Conservation (phyloP, 129 eudicot genomes). For the Daucus carota region DNA sequence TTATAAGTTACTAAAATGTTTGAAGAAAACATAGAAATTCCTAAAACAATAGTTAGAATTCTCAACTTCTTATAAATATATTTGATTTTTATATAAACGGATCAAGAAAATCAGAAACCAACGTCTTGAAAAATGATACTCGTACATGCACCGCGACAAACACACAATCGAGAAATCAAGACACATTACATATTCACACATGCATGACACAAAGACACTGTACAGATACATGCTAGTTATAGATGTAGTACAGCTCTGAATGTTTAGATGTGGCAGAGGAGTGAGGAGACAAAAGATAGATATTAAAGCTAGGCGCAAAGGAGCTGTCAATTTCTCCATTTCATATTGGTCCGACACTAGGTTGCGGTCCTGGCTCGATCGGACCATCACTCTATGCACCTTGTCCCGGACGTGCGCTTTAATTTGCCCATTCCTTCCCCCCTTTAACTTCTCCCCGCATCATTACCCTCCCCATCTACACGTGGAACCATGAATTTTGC, state of each 20-base stretch:
- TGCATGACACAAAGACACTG: not conserved
- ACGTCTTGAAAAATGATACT: too few relatives aligned
- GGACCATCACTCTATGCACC: slow-evolving; percentile 1
- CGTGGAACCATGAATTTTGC: not conserved
- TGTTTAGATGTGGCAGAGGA: not conserved
- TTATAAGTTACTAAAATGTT: too few relatives aligned
- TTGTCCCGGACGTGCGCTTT: slow-evolving; percentile 2
- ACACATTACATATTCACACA: not conserved
- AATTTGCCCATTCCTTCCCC: not conserved
- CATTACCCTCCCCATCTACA: not conserved
- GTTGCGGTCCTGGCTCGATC: slow-evolving; percentile 7
- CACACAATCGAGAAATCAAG: too few relatives aligned
- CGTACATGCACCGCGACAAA: too few relatives aligned
- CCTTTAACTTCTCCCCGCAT: not conserved
- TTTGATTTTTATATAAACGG: too few relatives aligned
- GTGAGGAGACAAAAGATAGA: slow-evolving; percentile 1
- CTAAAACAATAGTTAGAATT: too few relatives aligned
- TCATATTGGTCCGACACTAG: not conserved
- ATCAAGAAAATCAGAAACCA: too few relatives aligned
- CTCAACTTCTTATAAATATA: too few relatives aligned
- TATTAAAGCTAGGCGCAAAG: not conserved
- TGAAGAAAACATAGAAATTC: too few relatives aligned
- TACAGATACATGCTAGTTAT: too few relatives aligned
- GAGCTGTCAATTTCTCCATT: not conserved
- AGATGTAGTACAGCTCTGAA: slow-evolving; percentile 2